Evolutionary conservation across 768 basidiomycete genomes (phyloP), one percentile per base, ranked within the genome.

Genomic region (Pulveroboletus ravenelii): DNA sequence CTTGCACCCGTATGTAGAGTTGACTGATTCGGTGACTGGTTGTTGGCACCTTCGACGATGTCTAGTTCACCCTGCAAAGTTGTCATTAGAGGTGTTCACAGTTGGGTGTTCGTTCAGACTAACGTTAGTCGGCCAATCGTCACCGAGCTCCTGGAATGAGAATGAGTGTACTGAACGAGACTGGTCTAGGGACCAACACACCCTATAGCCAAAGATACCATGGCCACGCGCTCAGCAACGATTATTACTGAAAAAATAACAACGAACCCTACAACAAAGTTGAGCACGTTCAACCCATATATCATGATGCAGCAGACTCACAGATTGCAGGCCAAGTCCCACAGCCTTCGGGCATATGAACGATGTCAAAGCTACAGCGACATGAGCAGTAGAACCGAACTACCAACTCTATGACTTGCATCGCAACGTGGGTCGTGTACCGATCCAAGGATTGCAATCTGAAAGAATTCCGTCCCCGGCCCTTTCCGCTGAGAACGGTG

Each of bases 321-420:
- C 67, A 69, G 27, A 64, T 36, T 10, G 64, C 64, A 25, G 66
- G 68, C 64, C 69, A 71, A 7, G 65, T 68, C 17, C 68, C 70
- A 48, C 70, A 71, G 2, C 66, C 70, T 34, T 61, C 52, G 5
- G 68, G 70, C 67, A 71, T 71, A 39, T 65, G 63, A 3, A 37
- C 54, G 14, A 70, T 61, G 48, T 71, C 69, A 46, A 70, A 67
- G 20, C 62, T 64, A 36, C 17, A 15, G 12, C 12, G 3, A 13
- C 5, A 20, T 45, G n/a, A 18, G 37, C 34, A 14, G 27, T 18
- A 8, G 38, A 36, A 10, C 20, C 15, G 25, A 6, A 20, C 14
- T 9, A n/a, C 0, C 6, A 29, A 20, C n/a, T 13, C 1, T 1
- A 13, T 15, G 31, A 63, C 64, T 34, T 40, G 54, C 63, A 70